phyloP scores from a whole-genome alignment of 257 asterid species.

The Solanum dulcamara region DNA sequence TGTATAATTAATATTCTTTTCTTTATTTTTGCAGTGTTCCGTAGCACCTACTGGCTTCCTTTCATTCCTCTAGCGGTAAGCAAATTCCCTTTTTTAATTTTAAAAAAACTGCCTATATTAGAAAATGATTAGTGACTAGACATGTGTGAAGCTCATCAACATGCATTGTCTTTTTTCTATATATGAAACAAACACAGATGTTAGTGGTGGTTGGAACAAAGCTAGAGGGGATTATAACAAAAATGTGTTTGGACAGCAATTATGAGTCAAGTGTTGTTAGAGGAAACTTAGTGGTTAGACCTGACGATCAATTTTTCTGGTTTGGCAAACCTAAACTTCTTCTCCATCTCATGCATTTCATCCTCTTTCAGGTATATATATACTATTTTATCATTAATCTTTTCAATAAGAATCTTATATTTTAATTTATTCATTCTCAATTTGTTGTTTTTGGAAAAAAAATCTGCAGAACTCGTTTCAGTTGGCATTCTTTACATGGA shows the following conservation, averaged over 20 bases:
- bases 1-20: neutral
- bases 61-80: slow-evolving; percentile 64
- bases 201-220: slow-evolving; percentile 56
- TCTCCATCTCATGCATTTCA: slow-evolving; percentile 69
- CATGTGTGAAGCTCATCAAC: neutral
- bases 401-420: neutral
- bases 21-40: slow-evolving; percentile 40
- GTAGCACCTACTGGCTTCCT: slow-evolving; percentile 62
- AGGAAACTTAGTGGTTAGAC: slow-evolving; percentile 52
- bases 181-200: slow-evolving; percentile 22
- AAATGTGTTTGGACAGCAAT: slow-evolving; percentile 56
- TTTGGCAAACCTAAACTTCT: slow-evolving; percentile 45
- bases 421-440: neutral
- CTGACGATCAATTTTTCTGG: slow-evolving; percentile 71
- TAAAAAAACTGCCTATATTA: neutral
- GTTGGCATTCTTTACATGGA: slow-evolving; percentile 66
- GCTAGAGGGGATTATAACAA: slow-evolving; percentile 61
- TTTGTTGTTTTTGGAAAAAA: neutral
- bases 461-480: slow-evolving; percentile 63
- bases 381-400: neutral
- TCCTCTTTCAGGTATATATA: slow-evolving; percentile 71
- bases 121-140: neutral
- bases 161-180: neutral
- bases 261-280: slow-evolving; percentile 35
- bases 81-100: too few species aligned